A percentile compares a stretch with the other conserved stretches of the same genome.
Evolutionary conservation across 2,329 filamentous ascomycete genomes (phyloP).

Genomic region (Coleophoma cylindrospora): DNA sequence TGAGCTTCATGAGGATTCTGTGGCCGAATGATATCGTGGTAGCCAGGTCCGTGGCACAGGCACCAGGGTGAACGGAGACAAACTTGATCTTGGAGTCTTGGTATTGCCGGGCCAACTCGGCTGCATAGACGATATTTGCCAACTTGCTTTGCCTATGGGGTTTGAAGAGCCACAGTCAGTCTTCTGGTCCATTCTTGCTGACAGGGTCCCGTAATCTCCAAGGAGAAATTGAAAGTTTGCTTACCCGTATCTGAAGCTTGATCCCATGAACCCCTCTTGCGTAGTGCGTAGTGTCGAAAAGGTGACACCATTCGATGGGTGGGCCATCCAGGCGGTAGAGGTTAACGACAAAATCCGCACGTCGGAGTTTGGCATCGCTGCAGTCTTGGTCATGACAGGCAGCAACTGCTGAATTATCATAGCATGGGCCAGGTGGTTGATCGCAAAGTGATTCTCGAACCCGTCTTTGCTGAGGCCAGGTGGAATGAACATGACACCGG

Average conservation of each 20-base stretch:
- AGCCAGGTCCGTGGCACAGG: slow-evolving; percentile 8
- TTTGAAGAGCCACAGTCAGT: slow-evolving; percentile 1
- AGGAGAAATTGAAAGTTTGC: too few species aligned
- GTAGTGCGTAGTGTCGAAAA: slow-evolving; percentile 7
- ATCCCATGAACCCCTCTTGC: slow-evolving; percentile 3
- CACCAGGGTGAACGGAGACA: slow-evolving; percentile 36
- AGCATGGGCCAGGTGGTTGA: slow-evolving; percentile 40
- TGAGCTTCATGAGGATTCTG: neutral
- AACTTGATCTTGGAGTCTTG: slow-evolving; percentile 26
- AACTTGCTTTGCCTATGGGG: slow-evolving; percentile 42
- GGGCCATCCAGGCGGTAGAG: slow-evolving; percentile 4
- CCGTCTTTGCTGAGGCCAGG: slow-evolving; percentile 34
- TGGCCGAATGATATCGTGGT: neutral
- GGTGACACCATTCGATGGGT: slow-evolving; percentile 5
- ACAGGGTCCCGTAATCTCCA: too few species aligned
- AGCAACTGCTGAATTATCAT: slow-evolving; percentile 32
- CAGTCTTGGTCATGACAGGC: slow-evolving; percentile 22
- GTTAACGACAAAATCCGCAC: slow-evolving; percentile 15
- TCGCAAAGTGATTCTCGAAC: slow-evolving; percentile 41
- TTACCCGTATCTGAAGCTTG: too few species aligned
- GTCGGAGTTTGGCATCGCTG: slow-evolving; percentile 4
- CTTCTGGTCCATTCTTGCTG: too few species aligned
- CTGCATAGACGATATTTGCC: slow-evolving; percentile 39
- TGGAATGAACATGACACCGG: slow-evolving; percentile 34
- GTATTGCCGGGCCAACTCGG: slow-evolving; percentile 33